Base-by-base conservation (phyloP, 768 basidiomycete genomes). In the Myochromella boudieri region DNA sequence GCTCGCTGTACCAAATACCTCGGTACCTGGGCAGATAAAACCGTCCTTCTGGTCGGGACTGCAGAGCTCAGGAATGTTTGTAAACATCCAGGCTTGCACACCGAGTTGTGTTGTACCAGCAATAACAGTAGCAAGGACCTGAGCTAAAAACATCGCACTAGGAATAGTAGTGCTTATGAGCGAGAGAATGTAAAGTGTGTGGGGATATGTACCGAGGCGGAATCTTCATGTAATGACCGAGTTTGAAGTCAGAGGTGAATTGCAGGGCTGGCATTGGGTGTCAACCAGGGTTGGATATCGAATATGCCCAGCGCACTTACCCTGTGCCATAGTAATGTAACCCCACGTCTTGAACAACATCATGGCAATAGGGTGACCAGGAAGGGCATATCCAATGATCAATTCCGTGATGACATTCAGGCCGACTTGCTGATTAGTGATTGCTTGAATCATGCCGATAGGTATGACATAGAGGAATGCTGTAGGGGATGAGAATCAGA, bases 301-400 rank as follows among this genome's bases (percentile, higher is more conserved):
- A 25, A 2, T 15, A 29, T 6, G 10, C 34, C 24, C 10, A 27
- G 6, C 20, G n/a, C 41, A 24, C 28, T 10, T 45, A 46, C 68
- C 75, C 60, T 85, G 82, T 2, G 73, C 71, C 76, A 82, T 80
- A 40, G 79, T 82, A 47, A 85, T 82, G 56, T 87, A 88, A 25
- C 88, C 87, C 74, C 75, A 88, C 0, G 85, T 86, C 77, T 88
- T 91, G 76, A 90, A 90, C 71, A 91, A 70, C 88, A 91, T 89
- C 75, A 82, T 87, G 0, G 90, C 88, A 46, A 91, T 62, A 4
- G 89, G 87, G 12, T 77, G 78, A 2, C 91, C 89, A 10, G 89
- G 91, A 32, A 88, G 74, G 20, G 77, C 80, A 56, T 89, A 91
- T 44, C 90, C 90, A 21, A 90, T 81, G 51, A 92, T 82, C 31